A percentile compares a stretch with the other conserved stretches of the same genome.
Evolutionary conservation across 139 green algal species (phyloP).

Genomic region (Trebouxia sp.): DNA sequence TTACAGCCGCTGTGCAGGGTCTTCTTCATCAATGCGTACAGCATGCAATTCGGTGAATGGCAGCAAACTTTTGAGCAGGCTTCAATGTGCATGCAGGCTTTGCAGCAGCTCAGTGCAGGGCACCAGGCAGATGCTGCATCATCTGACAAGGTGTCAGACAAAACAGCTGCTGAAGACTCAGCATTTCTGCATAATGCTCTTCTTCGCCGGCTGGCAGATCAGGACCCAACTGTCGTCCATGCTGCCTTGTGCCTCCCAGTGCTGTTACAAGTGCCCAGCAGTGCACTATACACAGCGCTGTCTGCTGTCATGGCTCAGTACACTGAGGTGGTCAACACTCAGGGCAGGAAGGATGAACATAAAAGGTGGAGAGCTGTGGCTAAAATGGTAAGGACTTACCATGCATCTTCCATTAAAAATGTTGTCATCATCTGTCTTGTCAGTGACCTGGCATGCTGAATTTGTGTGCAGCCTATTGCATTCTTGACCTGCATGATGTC

Average conservation of each 20-base stretch:
- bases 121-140: neutral
- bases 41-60: neutral
- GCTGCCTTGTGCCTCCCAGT: neutral
- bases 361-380: neutral
- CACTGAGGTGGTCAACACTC: neutral
- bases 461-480: no score
- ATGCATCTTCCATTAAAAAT: neutral
- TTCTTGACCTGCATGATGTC: no score
- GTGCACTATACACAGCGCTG: slow-evolving; percentile 15
- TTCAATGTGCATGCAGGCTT: slow-evolving; percentile 4
- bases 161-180: neutral
- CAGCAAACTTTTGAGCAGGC: neutral
- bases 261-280: neutral
- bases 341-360: neutral
- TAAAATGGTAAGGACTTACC: neutral
- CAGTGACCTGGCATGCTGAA: no score
- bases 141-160: neutral
- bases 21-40: no score
- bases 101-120: neutral
- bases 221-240: neutral
- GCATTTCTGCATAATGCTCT: neutral
- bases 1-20: no score
- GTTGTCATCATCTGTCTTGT: no score
- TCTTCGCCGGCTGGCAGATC: neutral
- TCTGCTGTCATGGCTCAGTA: neutral